Conservation (phyloP, 1,284 basidiomycete genomes). For the Apiotrichum siamense region DNA sequence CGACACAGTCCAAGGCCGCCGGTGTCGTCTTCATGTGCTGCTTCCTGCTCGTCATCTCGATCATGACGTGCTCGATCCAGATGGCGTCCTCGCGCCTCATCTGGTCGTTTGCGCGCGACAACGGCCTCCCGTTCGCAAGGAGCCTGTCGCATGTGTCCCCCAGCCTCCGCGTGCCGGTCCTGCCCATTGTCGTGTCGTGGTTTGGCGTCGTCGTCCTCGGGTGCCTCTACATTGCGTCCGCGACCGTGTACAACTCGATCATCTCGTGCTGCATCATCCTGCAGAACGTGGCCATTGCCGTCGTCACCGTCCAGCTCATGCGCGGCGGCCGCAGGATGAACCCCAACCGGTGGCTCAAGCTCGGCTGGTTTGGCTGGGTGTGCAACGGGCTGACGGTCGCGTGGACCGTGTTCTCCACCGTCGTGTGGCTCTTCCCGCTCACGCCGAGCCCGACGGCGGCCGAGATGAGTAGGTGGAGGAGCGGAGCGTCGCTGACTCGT, state of each 20-base stretch:
- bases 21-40: conserved; percentile 6
- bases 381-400: conserved; percentile 6
- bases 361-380: conserved; percentile 9
- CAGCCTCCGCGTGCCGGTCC: conserved; percentile 10
- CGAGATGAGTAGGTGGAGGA: conserved; percentile 9
- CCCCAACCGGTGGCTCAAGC: conserved; percentile 11
- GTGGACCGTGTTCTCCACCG: conserved; percentile 8
- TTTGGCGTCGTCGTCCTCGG: conserved; percentile 11
- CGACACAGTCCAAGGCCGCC: conserved; percentile 6
- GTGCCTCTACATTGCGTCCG: conserved; percentile 13
- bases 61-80: conserved; percentile 14
- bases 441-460: conserved; percentile 5
- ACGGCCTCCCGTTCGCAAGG: conserved; percentile 6
- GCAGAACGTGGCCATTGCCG: conserved; percentile 6
- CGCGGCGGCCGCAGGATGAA: conserved; percentile 6
- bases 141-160: conserved; percentile 6
- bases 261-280: conserved; percentile 17
- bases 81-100: conserved; percentile 12
- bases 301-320: conserved; percentile 11
- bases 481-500: background rate
- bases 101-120: conserved; percentile 15
- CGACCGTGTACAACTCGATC: conserved; percentile 15
- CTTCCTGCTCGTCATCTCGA: conserved; percentile 7
- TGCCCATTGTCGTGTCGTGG: conserved; percentile 8
- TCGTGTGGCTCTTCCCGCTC: conserved; percentile 17